Base-by-base conservation (phyloP, 768 basidiomycete species). In the Podaxis rugospora region DNA sequence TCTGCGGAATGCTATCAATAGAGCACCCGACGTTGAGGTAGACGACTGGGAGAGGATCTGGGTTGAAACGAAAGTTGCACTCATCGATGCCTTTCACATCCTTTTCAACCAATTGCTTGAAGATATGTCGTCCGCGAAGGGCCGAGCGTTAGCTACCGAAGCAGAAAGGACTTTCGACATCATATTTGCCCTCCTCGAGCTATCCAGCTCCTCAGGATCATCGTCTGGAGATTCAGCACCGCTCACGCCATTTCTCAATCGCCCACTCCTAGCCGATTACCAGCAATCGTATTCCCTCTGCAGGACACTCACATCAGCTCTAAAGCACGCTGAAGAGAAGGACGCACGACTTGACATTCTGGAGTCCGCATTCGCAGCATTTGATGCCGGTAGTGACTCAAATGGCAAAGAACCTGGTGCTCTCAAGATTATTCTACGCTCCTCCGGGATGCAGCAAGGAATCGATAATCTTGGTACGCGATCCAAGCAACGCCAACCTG, bases 41-140 rank as follows among this genome's bases (percentile, higher is more conserved):
- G 84, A 86, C 63, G 81, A 90, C 54, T 92, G 89, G 89, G 85
- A 89, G 64, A 76, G 75, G 13, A 77, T 89, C 50, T 89, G 88
- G 83, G 75, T 92, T 5, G 81, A 86, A 59, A 86, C 87, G 1
- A 93, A 92, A 72, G 85, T 89, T 6, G 82, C 84, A 21, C 72
- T 92, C 25, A 72, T 93, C 18, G 90, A 93, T 64, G 69, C 79
- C 2, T 88, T 90, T 70, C 89, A 92, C 63, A 68, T 84, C 52
- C 67, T 90, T 35, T 61, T 90, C 53, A 72, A 72, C 35, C 73
- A 77, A 3, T 73, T 87, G 53, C 67, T 89, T 5, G 73, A 74
- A 25, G 81, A 82, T 61, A 68, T 89, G 32, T 72, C 81, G 1
- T 63, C 70, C 6, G 70, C 78, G 5, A 76, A 77, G 0, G 84